phyloP scores from a whole-genome alignment of 2,329 filamentous ascomycete species.

The Phyllosticta citrichinensis region DNA sequence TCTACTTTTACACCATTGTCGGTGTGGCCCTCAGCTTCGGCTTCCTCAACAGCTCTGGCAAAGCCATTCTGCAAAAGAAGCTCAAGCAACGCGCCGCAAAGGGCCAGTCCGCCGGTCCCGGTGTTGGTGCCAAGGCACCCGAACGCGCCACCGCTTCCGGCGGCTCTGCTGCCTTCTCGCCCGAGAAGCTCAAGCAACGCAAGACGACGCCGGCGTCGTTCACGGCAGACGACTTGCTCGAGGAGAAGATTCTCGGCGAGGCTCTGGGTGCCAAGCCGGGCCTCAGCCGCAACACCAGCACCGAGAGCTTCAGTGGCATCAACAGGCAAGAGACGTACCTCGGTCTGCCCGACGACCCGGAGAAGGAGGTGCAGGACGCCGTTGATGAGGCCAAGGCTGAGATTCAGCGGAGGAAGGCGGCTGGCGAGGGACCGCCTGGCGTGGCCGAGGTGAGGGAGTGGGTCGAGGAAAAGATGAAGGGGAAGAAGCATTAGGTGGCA shows the following conservation, averaged over 20 bases:
- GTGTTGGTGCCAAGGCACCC: conserved; percentile 12
- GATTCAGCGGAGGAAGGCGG: conserved; percentile 50
- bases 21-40: conserved; percentile 54
- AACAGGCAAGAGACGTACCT: conserved; percentile 10
- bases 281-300: conserved; percentile 3
- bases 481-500: conserved; percentile 5
- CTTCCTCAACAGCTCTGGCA: conserved; percentile 74
- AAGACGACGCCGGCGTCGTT: not conserved
- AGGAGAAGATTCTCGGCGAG: conserved; percentile 9
- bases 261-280: conserved; percentile 2
- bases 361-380: conserved; percentile 66
- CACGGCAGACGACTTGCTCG: conserved; percentile 4
- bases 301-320: conserved; percentile 15
- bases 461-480: conserved; percentile 25
- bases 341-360: conserved; percentile 59
- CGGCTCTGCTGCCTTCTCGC: conserved; percentile 23
- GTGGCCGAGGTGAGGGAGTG: conserved; percentile 26
- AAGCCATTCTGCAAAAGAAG: conserved; percentile 36
- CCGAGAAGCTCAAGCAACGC: not conserved
- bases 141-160: conserved; percentile 31
- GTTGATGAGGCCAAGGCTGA: conserved; percentile 65
- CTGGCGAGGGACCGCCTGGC: conserved; percentile 27
- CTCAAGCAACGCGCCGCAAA: conserved; percentile 26
- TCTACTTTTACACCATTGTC: conserved; percentile 79
- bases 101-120: conserved; percentile 11